phyloP scores from a whole-genome alignment of 495 filamentous ascomycete genomes.

The Penicillium argentinense region DNA sequence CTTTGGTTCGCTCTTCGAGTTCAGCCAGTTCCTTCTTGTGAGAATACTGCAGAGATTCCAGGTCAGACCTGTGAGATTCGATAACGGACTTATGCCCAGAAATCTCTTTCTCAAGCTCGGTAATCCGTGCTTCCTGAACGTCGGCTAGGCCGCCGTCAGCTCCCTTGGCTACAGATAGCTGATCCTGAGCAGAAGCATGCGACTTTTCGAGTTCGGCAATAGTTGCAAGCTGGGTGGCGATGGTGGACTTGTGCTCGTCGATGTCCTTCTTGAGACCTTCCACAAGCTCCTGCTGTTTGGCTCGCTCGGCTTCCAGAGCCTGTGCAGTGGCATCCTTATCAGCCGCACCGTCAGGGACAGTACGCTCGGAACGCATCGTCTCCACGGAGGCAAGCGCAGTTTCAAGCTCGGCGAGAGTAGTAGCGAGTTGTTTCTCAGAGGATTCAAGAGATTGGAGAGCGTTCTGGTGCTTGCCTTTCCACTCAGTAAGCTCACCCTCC shows the following conservation, averaged over 20 bases:
- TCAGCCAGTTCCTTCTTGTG: slow-evolving; percentile 54
- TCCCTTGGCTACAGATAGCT: slow-evolving; percentile 48
- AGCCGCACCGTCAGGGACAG: slow-evolving; percentile 30
- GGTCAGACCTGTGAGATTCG: slow-evolving; percentile 51
- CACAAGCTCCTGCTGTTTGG: slow-evolving; percentile 64
- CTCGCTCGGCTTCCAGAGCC: slow-evolving; percentile 51
- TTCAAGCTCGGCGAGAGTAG: slow-evolving; percentile 72
- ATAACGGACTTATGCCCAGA: slow-evolving; percentile 51
- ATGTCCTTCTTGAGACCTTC: slow-evolving; percentile 70
- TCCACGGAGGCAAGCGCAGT: slow-evolving; percentile 46
- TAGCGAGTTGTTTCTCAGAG: slow-evolving; percentile 70
- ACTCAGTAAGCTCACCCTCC: slow-evolving; percentile 70
- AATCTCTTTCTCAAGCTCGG: slow-evolving; percentile 59
- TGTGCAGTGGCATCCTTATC: slow-evolving; percentile 47
- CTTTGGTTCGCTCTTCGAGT: slow-evolving; percentile 40
- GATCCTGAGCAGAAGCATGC: slow-evolving; percentile 56
- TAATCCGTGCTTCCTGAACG: slow-evolving; percentile 51
- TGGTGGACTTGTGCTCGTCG: slow-evolving; percentile 71
- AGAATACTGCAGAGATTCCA: slow-evolving; percentile 53
- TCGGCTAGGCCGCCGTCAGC: slow-evolving; percentile 40
- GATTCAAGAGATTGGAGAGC: slow-evolving; percentile 70
- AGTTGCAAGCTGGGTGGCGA: slow-evolving; percentile 60
- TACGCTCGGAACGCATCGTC: slow-evolving; percentile 45
- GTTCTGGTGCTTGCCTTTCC: slow-evolving; percentile 71
- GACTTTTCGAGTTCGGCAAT: slow-evolving; percentile 66